Evolutionary conservation across 306 rosid genomes (phyloP), one percentile per base, ranked within the genome.

Genomic region (Glycine tomentella): DNA sequence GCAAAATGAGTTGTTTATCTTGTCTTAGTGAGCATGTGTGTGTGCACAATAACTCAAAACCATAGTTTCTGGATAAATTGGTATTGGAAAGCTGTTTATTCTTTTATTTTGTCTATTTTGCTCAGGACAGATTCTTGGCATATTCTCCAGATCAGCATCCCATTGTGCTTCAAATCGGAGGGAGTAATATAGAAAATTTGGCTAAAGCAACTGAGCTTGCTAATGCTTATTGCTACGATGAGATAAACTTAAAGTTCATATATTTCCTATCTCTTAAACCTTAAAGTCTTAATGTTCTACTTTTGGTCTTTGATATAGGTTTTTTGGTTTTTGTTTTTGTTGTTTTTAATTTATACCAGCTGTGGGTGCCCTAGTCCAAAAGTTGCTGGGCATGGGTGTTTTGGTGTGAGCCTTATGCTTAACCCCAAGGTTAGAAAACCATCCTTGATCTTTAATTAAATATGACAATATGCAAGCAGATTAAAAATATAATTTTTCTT

Each of bases 331-430:
- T 15, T 5, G 0, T 10, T 51, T 79, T 25, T 3, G 31, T 9
- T 9, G 0, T 8, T 46, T 45, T 45, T 6, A 58, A 53, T 3
- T 40, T 72, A 75, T 59, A 38, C 73, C 83, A 93, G 99, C 79
- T 93, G 98, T 75, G 98, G 98, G 87, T 95, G 99, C 83, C 99
- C 99, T 6, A 95, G 98, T 88, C 89, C 97, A 56, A 93, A 78
- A 86, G 99, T 95, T 75, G 98, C 99, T 72, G 99, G 99, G 76
- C 99, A 91, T 75, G 99, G 99, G 77, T 91, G 97, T 89, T 95
- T 95, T 76, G 98, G 98, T 64, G 98, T 85, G 75, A 74, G 94
- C 56, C 97, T 95, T 67, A 95, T 93, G 99, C 98, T 95, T 80
- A 93, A 95, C 72, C 94, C 99, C 65, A 91, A 90, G 99, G 99